Conservation (phyloP, 371 early-diverging fungal species). For the Rhizopus microsporus region DNA sequence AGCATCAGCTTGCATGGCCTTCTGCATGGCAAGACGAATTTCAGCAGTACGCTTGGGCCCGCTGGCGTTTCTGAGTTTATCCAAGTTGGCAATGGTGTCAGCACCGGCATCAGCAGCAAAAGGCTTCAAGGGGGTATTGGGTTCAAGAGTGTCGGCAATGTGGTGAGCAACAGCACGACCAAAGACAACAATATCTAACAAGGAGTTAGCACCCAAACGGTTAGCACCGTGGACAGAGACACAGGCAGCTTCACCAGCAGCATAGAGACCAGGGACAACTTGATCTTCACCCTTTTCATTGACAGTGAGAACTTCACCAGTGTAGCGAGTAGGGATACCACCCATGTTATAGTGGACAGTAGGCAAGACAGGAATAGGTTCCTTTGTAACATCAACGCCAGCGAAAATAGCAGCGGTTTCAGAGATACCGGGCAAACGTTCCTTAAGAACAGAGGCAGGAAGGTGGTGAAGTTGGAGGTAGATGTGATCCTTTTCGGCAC, state of each 20-base stretch:
- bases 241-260: constrained; percentile 93
- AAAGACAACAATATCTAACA: constrained; percentile 96
- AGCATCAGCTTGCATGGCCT: constrained; percentile 96
- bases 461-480: constrained; percentile 95
- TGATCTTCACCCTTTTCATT: constrained; percentile 75
- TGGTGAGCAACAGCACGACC: constrained; percentile 96
- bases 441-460: constrained; percentile 89
- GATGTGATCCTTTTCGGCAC: constrained; percentile 95
- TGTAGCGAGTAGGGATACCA: constrained; percentile 97
- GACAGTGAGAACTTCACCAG: constrained; percentile 89
- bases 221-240: constrained; percentile 98
- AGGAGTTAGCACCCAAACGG: constrained; percentile 97
- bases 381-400: constrained; percentile 98
- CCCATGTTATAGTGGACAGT: constrained; percentile 99
- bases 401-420: constrained; percentile 98
- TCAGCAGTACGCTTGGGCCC: constrained; percentile 84
- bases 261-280: constrained; percentile 92
- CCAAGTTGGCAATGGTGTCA: constrained; percentile 88
- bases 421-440: constrained; percentile 97
- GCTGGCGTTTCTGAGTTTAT: constrained; percentile 84
- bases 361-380: constrained; percentile 98
- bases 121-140: constrained; percentile 83
- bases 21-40: constrained; percentile 94
- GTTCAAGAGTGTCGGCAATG: constrained; percentile 87
- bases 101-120: constrained; percentile 87